Base-by-base conservation (phyloP, 2,329 filamentous ascomycete genomes). In the Parascedosporium putredinis region DNA sequence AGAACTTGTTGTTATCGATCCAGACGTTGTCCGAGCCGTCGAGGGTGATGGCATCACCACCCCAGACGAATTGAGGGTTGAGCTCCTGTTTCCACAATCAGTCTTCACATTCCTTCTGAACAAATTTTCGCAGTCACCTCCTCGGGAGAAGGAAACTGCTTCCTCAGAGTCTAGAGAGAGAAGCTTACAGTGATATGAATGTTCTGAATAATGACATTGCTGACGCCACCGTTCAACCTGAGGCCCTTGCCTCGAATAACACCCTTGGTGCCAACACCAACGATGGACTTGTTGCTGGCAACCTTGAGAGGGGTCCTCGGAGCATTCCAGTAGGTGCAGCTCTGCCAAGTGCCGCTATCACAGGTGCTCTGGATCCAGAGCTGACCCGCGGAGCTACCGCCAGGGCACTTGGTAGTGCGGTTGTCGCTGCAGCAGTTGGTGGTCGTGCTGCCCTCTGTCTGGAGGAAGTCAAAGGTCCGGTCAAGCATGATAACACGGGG, bases 231-330 rank as follows among this genome's bases (percentile, higher is more conserved):
- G 16, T 55, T 54, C 23, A 72, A 56, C 0, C 60, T 58, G 4
- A 72, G 58, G 7, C 68, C 68, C 53, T 67, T 71, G 45, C 69
- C 68, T 22, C 62, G 64, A 47, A 72, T 62, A 3, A 69, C 58
- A 31, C 63, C 68, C 29, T 59, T 62, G 44, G 54, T 61, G 3
- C 67, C 68, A 22, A 61, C 58, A 3, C 68, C 68, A 22, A 71
- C 54, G 44, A 70, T 60, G 1, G 64, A 64, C 57, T 71, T 71
- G 56, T 72, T 64, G 48, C 62, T 65, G 14, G 56, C 62, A 4
- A 71, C 65, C 3, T 55, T 54, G 50, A 67, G 62, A 12, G 55
- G 48, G 27, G 58, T 60, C 45, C 34, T 36, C 10, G 45, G 45
- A 25, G 62, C 64, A 34, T 60, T 57, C 53, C 66, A 63, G 53